phyloP scores from a whole-genome alignment of 164 flowering plant species.

The Nymphaea thermarum region DNA sequence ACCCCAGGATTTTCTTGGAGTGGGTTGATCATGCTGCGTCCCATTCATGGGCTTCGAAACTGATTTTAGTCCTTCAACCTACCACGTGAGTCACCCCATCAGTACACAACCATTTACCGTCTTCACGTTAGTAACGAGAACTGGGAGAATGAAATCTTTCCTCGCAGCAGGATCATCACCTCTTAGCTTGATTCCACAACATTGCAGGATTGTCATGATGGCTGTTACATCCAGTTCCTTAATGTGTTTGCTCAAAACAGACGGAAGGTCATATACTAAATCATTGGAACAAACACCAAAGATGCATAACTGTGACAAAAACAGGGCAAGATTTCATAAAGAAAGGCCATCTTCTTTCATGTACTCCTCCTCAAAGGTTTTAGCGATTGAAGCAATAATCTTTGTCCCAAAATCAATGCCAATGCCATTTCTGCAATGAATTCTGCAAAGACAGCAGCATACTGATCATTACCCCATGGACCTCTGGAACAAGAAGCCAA shows the following conservation, averaged over 20 bases:
- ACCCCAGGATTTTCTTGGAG: too few relatives aligned
- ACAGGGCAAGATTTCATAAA: slow-evolving; percentile 66
- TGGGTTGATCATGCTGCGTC: too few relatives aligned
- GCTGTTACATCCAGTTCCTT: slow-evolving; percentile 80
- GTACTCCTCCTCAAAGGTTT: slow-evolving; percentile 51
- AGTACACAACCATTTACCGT: too few relatives aligned
- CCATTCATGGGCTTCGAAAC: too few relatives aligned
- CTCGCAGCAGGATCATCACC: slow-evolving; percentile 83
- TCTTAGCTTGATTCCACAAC: slow-evolving; percentile 95
- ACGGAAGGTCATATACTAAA: slow-evolving; percentile 71
- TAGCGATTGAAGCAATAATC: slow-evolving; percentile 67
- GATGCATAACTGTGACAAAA: slow-evolving; percentile 64
- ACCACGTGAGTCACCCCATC: too few relatives aligned
- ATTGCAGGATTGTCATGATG: slow-evolving; percentile 67
- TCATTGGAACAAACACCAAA: slow-evolving; percentile 96
- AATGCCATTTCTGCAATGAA: slow-evolving; percentile 89
- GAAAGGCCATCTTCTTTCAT: slow-evolving; percentile 68
- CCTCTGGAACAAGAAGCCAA: slow-evolving; percentile 66
- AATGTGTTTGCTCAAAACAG: slow-evolving; percentile 61
- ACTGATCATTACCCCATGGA: slow-evolving; percentile 94
- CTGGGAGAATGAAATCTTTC: slow-evolving; percentile 62
- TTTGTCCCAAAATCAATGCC: slow-evolving; percentile 90
- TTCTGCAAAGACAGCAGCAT: slow-evolving; percentile 87
- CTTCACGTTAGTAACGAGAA: slow-evolving; percentile 15
- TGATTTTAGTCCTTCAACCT: too few relatives aligned